Percentiles rank a stretch among this genome's conserved stretches.
These are phyloP conservation scores for Parsonsia alboflavescens DNA, from an alignment of 257 asterid genomes.

Conservation along the genomic window DNA sequence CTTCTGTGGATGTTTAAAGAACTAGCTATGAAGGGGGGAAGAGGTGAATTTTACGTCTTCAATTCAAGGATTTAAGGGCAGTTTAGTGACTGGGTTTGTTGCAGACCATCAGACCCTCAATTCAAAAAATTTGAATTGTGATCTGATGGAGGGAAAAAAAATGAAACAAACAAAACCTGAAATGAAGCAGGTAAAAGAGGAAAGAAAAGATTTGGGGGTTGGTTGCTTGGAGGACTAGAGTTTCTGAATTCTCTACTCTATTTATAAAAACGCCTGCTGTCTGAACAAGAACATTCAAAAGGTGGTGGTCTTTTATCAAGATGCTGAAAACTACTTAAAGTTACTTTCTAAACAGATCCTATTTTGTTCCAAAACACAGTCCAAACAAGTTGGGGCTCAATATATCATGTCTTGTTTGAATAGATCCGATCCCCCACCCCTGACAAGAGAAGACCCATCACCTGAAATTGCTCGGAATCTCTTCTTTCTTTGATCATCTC, in stretches of 20 bases:
- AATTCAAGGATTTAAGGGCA: neutral
- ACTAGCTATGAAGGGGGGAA: neutral
- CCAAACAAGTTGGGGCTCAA: conserved; percentile 19
- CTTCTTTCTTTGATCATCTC: neutral
- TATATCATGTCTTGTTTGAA: conserved; percentile 17
- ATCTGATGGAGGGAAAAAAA: conserved; percentile 11
- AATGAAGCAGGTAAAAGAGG: neutral
- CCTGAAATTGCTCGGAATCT: conserved; percentile 14
- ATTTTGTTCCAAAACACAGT: conserved; percentile 12
- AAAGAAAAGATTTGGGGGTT: neutral
- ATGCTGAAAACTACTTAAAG: conserved; percentile 26
- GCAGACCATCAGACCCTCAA: conserved; percentile 13
- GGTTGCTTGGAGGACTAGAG: conserved; percentile 16
- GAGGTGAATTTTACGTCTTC: neutral
- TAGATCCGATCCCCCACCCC: conserved; percentile 18
- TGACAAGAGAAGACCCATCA: conserved; percentile 3
- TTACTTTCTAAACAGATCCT: conserved; percentile 23
- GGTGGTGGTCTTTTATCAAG: conserved; percentile 27
- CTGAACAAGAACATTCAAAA: conserved; percentile 21
- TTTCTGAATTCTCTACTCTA: conserved; percentile 21
- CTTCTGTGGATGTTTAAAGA: neutral
- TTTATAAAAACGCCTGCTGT: conserved; percentile 15
- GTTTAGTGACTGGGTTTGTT: neutral
- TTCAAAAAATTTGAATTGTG: conserved; percentile 8
- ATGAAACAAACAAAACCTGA: neutral